Base-by-base conservation (phyloP, 106 monocot species). In the Alisma plantagoaquatica region DNA sequence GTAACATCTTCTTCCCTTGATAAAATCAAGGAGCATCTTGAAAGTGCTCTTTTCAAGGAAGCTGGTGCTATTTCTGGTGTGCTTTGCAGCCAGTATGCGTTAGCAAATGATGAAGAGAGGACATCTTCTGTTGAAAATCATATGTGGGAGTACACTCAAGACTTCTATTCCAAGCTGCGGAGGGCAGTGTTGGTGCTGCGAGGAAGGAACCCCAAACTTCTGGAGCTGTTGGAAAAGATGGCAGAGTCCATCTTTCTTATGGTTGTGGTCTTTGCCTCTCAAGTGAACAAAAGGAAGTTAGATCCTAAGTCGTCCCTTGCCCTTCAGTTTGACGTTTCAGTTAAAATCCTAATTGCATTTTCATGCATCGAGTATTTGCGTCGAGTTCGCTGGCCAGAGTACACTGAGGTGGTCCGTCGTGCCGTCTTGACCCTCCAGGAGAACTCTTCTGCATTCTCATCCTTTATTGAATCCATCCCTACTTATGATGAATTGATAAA, bases 191-290 rank as follows among this genome's bases (percentile, higher is more conserved):
- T 81, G 16, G 43, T 56, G 41, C 60, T 71, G 18, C 54, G 53
- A 21, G 59, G 68, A 16, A 63, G 46, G 33, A 53, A 54, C 26
- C 54, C 68, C 55, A 64, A 76, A 20, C 54, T 93, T 38, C 45
- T 76, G 23, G 41, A 24, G 4, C 61, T 66, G 27, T 42, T 96
- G 60, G 96, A 89, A 49, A 84, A 84, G 61, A 74, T 96, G 27
- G 78, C 76, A 1, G 89, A 96, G 63, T 75, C 89, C 41, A 76
- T 88, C 33, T 96, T 96, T 68, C 81, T 96, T 26, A 89, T 96
- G 84, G 81, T 89, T 26, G 89, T 96, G 59, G 84, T 96, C 12
- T 89, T 84, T 76, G 66, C 89, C 2, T 73, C 78, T 23, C 89
- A 84, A 52, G 84, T 74, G 10, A 50, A 72, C 3, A 78, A 78